Evolutionary conservation across 768 basidiomycete genomes (phyloP), one percentile per base, ranked within the genome.

Genomic region (Tricholoma sp.): DNA sequence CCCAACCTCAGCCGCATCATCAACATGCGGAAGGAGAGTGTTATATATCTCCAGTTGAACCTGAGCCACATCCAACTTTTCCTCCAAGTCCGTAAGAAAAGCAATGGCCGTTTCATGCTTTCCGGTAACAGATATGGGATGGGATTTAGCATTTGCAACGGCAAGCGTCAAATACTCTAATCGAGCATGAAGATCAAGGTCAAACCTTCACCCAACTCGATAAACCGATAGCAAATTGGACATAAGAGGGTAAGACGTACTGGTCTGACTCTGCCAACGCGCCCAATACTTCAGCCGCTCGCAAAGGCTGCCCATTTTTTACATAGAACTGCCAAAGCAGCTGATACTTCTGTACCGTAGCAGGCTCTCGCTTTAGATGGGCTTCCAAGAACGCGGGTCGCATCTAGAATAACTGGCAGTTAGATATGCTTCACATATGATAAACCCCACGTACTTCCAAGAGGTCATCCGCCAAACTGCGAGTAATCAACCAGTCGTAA

Each of bases 271-370:
- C 91, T 29, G 97, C 95, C 49, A 98, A 74, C 12, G 81, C 76
- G 11, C 83, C 82, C 46, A 98, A 81, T 0, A 96, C 88, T 67
- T 90, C 86, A 1, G 97, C 95, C 2, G 97, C 96, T 45, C 89
- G 82, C 47, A 94, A 69, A 31, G 89, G 89, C 62, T 94, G 89
- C 0, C 89, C 88, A 63, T 91, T 88, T 64, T 96, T 91, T 53
- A 96, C 94, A 66, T 97, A 96, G 73, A 92, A 98, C 65, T 98
- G 92, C 97, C 97, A 98, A 2, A 98, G 76, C 1, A 99, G 74
- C 64, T 98, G 91, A 65, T 81, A 85, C 67, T 94, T 94, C 61
- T 89, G 81, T 14, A 89, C 84, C 0, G 87, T 88, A 1, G 80
- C 73, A 18, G 94, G 94, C 56, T 92, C 89, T 53, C 90, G 82